phyloP scores from a whole-genome alignment of 169 alveolate genomes.

The Cystoisospora suis region DNA sequence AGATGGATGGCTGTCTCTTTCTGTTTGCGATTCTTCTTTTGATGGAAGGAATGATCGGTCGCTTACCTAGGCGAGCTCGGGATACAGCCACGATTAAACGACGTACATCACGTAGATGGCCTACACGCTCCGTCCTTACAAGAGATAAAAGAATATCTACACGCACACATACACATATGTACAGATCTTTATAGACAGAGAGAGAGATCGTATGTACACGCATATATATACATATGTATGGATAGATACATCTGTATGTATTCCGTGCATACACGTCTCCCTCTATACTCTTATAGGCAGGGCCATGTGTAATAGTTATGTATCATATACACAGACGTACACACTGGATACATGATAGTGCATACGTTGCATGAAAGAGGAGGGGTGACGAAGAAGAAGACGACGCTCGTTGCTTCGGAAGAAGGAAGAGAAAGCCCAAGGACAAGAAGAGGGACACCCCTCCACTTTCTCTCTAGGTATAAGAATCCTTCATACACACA shows the following conservation, averaged over 20 bases:
- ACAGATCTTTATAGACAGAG: not conserved
- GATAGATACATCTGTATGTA: not conserved
- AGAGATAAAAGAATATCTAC: conserved; percentile 84
- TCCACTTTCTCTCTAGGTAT: no score
- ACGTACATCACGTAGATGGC: conserved; percentile 91
- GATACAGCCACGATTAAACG: conserved; percentile 94
- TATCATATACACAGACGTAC: no score
- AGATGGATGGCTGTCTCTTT: conserved; percentile 50
- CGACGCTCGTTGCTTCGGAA: no score
- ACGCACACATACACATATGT: not conserved
- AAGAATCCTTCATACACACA: no score
- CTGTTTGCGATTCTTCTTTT: conserved; percentile 75
- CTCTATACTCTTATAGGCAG: no score
- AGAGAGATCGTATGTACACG: not conserved
- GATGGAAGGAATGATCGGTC: conserved; percentile 72
- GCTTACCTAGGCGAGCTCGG: conserved; percentile 91
- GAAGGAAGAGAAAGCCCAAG: no score
- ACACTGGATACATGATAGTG: no score
- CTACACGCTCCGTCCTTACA: conserved; percentile 88
- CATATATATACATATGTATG: not conserved
- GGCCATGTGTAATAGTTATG: no score
- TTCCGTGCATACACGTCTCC: no score
- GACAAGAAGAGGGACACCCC: no score
- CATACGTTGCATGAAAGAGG: no score
- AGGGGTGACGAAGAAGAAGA: no score